Conservation (phyloP, 768 basidiomycete genomes). For the Suillus ampliporus region DNA sequence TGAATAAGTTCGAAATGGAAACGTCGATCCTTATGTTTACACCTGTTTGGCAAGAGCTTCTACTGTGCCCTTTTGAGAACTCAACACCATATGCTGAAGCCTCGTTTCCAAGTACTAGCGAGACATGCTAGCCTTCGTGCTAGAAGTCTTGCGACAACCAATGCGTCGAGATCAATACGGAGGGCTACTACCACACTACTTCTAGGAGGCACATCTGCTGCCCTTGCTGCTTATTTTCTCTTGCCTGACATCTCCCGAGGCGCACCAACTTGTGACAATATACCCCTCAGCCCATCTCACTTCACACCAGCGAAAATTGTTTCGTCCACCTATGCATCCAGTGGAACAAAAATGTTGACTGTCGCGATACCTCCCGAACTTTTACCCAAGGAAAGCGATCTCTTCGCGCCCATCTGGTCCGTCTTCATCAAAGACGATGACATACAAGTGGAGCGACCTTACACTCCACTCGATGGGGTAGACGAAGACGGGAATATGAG, state of each 20-base stretch:
- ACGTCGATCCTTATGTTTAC: slow-evolving; percentile 24
- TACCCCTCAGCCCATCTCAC: slow-evolving; percentile 47
- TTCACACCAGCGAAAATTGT: slow-evolving; percentile 67
- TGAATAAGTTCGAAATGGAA: background rate
- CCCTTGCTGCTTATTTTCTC: slow-evolving; percentile 56
- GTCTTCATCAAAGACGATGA: slow-evolving; percentile 86
- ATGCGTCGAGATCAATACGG: background rate
- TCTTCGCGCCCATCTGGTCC: slow-evolving; percentile 65
- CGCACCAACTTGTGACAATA: slow-evolving; percentile 45
- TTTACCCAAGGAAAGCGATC: slow-evolving; percentile 30
- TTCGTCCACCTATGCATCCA: slow-evolving; percentile 56
- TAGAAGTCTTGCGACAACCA: background rate
- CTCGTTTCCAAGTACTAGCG: background rate
- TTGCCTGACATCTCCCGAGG: slow-evolving; percentile 53
- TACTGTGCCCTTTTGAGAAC: slow-evolving; percentile 16
- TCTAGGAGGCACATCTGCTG: slow-evolving; percentile 45
- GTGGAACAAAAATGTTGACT: slow-evolving; percentile 68
- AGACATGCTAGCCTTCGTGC: background rate
- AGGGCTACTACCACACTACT: slow-evolving; percentile 7
- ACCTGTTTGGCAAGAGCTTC: slow-evolving; percentile 26
- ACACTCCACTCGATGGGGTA: slow-evolving; percentile 80
- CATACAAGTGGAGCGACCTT: slow-evolving; percentile 86
- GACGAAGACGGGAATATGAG: slow-evolving; percentile 68
- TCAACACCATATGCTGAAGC: slow-evolving; percentile 17
- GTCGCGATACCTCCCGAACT: slow-evolving; percentile 57